Evolutionary conservation across 495 filamentous ascomycete species (phyloP).

Genomic region (Penicillium paxilli): DNA sequence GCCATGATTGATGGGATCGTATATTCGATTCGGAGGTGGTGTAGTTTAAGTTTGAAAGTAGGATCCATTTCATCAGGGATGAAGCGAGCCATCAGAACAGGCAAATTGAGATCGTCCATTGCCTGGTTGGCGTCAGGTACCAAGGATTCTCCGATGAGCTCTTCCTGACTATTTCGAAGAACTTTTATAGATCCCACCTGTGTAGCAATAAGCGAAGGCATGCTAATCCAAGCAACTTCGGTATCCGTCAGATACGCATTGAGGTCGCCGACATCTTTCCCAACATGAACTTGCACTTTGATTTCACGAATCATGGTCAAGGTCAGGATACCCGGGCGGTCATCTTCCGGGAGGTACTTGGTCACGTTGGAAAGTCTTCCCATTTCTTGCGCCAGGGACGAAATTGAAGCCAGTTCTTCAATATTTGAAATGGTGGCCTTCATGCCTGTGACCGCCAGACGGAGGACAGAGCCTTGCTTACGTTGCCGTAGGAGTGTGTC

Average conservation of each 20-base stretch:
- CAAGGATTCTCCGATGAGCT: slow-evolving; percentile 61
- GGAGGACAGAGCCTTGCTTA: slow-evolving; percentile 82
- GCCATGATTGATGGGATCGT: slow-evolving; percentile 78
- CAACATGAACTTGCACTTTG: slow-evolving; percentile 56
- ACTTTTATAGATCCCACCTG: slow-evolving; percentile 62
- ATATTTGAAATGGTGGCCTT: slow-evolving; percentile 58
- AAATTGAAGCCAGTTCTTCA: slow-evolving; percentile 60
- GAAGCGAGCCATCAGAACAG: slow-evolving; percentile 76
- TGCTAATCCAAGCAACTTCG: slow-evolving; percentile 79
- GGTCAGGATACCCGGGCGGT: slow-evolving; percentile 84
- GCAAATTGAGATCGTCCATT: slow-evolving; percentile 32
- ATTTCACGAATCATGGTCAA: slow-evolving; percentile 65
- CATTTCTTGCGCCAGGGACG: slow-evolving; percentile 74
- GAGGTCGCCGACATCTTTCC: slow-evolving; percentile 65
- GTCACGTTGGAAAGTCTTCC: slow-evolving; percentile 80
- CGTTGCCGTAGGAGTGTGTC: slow-evolving; percentile 90
- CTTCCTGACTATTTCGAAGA: slow-evolving; percentile 65
- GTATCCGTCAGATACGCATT: slow-evolving; percentile 55
- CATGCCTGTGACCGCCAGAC: slow-evolving; percentile 62
- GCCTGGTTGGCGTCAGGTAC: slow-evolving; percentile 16
- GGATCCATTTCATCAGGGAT: slow-evolving; percentile 94
- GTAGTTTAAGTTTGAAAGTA: slow-evolving; percentile 80
- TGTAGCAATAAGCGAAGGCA: slow-evolving; percentile 78
- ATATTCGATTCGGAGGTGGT: slow-evolving; percentile 82
- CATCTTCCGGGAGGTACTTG: slow-evolving; percentile 95